Base-by-base conservation (phyloP, 345 rosid genomes). In the Populus tremula region DNA sequence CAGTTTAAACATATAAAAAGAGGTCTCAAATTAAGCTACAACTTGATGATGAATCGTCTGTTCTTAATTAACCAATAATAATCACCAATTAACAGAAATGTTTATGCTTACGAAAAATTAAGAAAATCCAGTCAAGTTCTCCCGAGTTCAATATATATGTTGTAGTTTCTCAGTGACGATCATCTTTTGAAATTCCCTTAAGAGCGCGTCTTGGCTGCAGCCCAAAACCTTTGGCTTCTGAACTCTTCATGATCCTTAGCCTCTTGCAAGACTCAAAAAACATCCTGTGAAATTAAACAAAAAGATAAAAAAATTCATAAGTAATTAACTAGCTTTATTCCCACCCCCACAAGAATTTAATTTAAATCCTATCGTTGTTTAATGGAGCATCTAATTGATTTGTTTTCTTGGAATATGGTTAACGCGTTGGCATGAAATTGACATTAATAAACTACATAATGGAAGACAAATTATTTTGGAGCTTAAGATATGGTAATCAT, bases 231-330 rank as follows among this genome's bases (percentile, higher is more conserved):
- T 73, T 73, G 29, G 91, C 90, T 73, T 90, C 93, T 0, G 84
- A 78, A 54, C 76, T 77, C 84, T 88, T 92, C 94, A 86, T 90
- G 73, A 92, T 77, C 79, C 94, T 81, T 71, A 92, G 56, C 63
- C 94, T 87, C 82, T 89, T 92, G 89, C 94, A 92, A 17, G 91
- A 87, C 49, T 87, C 94, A 27, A 81, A 82, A 76, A 92, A 92
- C 97, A 92, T 89, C 77, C 94, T 92, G 79, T 72, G 80, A 56
- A 61, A 25, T 25, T 18, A 43, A 16, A 4, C 23, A 33, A 33
- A 33, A 33, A 4, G 36, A 50, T 50, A 16, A 17, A 18, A 29
- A 50, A 18, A 6, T 21, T 18, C 56, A 50, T 17, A 18, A 18
- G 2, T 6, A 50, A 27, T 27, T 27, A 27, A 5, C n/a, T 18